phyloP scores from a whole-genome alignment of 345 rosid species.

The Brassica rapa region DNA sequence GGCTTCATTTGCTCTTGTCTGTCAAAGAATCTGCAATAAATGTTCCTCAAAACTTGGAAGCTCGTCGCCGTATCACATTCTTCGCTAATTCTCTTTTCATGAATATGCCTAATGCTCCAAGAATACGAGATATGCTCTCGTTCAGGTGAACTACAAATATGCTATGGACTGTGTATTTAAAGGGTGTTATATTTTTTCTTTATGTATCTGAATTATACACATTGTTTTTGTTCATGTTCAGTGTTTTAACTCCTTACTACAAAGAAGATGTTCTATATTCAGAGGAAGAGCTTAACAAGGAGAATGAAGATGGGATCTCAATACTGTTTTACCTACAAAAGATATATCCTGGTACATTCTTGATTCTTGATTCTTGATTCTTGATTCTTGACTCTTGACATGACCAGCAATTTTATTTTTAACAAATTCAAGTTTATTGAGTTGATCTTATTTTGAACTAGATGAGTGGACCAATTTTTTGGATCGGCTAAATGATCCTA shows the following conservation, averaged over 20 bases:
- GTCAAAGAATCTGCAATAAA: constrained; percentile 97
- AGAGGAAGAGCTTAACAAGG: constrained; percentile 68
- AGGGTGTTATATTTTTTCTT: neutral
- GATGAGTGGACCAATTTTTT: constrained; percentile 90
- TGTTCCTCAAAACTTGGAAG: constrained; percentile 93
- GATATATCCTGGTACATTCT: constrained; percentile 76
- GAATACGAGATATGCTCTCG: constrained; percentile 87
- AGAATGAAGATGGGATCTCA: constrained; percentile 94
- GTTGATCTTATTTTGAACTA: constrained; percentile 30
- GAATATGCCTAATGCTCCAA: constrained; percentile 91
- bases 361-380: constrained; percentile 4
- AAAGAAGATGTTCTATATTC: constrained; percentile 90
- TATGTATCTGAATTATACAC: constrained; percentile 20
- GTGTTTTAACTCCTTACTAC: constrained; percentile 92
- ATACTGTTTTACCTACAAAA: constrained; percentile 78
- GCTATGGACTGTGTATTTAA: neutral
- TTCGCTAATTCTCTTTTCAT: constrained; percentile 94
- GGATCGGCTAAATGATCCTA: constrained; percentile 54
- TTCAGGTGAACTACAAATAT: constrained; percentile 56
- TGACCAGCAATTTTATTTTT: neutral
- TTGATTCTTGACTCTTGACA: constrained; percentile 2
- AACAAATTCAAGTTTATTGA: constrained; percentile 16
- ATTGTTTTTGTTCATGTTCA: constrained; percentile 38
- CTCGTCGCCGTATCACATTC: constrained; percentile 95
- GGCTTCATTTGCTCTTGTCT: constrained; percentile 84